A percentile compares a stretch with the other conserved stretches of the same genome.
Evolutionary conservation across 2,329 filamentous ascomycete species (phyloP).

Genomic region (Xylariomycetidae sp.): DNA sequence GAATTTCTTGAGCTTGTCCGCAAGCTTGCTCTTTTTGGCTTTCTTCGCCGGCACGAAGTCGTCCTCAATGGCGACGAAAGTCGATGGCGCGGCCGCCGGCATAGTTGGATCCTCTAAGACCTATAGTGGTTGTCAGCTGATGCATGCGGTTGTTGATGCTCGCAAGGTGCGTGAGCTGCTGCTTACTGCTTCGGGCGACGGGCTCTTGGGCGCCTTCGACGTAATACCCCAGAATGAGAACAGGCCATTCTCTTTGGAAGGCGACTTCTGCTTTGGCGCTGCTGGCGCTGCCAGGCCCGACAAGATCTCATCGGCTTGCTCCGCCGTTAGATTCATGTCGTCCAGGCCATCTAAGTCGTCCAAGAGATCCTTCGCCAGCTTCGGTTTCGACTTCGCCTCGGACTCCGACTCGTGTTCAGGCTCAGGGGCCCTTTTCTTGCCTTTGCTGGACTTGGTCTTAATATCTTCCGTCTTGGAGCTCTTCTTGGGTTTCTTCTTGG

Average conservation of each 20-base stretch:
- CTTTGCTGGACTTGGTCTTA: slow-evolving; percentile 37
- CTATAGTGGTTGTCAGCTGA: slow-evolving; percentile 29
- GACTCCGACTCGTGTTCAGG: slow-evolving; percentile 27
- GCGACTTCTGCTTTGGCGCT: slow-evolving; percentile 22
- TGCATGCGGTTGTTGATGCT: slow-evolving; percentile 9
- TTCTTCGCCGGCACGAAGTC: slow-evolving; percentile 44
- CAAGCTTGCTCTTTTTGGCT: slow-evolving; percentile 41
- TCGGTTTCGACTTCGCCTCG: slow-evolving; percentile 26
- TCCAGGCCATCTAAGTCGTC: slow-evolving; percentile 25
- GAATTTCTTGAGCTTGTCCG: slow-evolving; percentile 52
- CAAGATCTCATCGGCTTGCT: slow-evolving; percentile 24
- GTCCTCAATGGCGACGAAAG: slow-evolving; percentile 29
- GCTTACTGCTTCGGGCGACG: slow-evolving; percentile 26
- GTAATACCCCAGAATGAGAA: slow-evolving; percentile 55
- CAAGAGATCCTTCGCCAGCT: slow-evolving; percentile 16
- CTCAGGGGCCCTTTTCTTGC: slow-evolving; percentile 27
- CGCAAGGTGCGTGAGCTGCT: no score
- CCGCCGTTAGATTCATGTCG: slow-evolving; percentile 23
- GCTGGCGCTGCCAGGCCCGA: slow-evolving; percentile 16
- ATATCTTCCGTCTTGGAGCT: slow-evolving; percentile 34
- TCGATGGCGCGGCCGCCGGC: slow-evolving; percentile 35
- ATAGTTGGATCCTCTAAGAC: slow-evolving; percentile 38
- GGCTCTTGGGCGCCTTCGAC: slow-evolving; percentile 26
- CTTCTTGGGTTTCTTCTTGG: slow-evolving; percentile 30
- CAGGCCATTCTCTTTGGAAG: slow-evolving; percentile 26